A percentile compares a stretch with the other conserved stretches of the same genome.
Evolutionary conservation across 345 rosid species (phyloP).

Genomic region (Toxicodendron radicans): DNA sequence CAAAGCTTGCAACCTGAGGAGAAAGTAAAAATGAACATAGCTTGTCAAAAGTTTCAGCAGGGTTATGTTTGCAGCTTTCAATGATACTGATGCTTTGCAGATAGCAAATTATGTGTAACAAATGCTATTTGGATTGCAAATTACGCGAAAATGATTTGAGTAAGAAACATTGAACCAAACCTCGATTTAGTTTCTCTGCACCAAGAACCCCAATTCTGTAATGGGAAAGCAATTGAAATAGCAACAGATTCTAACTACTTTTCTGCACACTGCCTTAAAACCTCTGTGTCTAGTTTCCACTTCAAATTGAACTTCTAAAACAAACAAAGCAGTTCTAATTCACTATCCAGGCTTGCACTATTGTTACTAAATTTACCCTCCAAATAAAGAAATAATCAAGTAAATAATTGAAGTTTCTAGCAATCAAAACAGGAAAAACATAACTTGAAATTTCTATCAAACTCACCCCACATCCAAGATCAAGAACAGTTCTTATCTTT

Average conservation of each 20-base stretch:
- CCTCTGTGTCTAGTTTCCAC: background rate
- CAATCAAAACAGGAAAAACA: background rate
- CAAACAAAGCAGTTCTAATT: background rate
- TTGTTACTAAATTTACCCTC: no score
- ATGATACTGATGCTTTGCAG: no score
- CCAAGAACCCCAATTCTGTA: background rate
- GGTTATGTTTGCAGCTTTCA: background rate
- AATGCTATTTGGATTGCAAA: no score
- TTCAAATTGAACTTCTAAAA: no score
- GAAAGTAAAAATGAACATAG: background rate
- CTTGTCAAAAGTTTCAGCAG: background rate
- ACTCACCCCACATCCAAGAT: constrained; percentile 76
- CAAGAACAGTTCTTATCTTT: constrained; percentile 57
- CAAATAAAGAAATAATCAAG: no score
- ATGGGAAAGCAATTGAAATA: background rate
- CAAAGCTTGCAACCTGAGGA: constrained; percentile 78
- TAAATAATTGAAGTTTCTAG: background rate
- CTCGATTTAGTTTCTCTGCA: background rate
- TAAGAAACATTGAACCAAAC: background rate
- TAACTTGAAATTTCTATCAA: background rate
- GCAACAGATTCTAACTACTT: background rate
- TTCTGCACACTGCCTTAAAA: background rate
- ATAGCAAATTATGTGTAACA: no score
- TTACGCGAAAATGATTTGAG: background rate
- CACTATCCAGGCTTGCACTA: no score